These are phyloP conservation scores for Roridomyces roridus DNA, from an alignment of 768 basidiomycete species.

Conservation along the genomic window DNA sequence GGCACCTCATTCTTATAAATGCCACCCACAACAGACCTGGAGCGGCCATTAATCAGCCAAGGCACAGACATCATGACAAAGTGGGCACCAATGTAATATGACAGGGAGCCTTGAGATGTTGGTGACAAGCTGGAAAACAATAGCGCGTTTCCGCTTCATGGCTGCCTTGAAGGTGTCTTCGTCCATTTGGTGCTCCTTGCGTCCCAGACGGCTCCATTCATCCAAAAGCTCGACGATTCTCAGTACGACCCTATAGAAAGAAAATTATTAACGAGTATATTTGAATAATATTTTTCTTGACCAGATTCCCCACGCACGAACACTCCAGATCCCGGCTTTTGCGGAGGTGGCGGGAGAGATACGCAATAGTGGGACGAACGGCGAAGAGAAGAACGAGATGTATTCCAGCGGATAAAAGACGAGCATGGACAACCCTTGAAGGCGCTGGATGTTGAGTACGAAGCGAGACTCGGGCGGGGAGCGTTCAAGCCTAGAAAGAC, in stretches of 20 bases:
- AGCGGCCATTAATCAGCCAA: not conserved
- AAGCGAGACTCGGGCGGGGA: conserved; percentile 52
- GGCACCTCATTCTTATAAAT: conserved; percentile 20
- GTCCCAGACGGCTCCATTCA: conserved; percentile 6
- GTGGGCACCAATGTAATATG: conserved; percentile 20
- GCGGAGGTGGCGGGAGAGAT: conserved; percentile 7
- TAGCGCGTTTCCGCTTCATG: conserved; percentile 10
- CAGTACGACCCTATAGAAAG: conserved; percentile 11
- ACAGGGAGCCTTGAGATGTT: conserved; percentile 23
- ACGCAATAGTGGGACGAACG: conserved; percentile 18
- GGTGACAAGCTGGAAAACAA: conserved; percentile 7
- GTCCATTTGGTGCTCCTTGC: not conserved
- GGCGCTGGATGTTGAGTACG: conserved; percentile 55
- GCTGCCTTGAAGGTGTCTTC: not conserved
- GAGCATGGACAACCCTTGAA: conserved; percentile 61
- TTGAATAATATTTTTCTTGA: too few species aligned
- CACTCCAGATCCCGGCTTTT: conserved; percentile 19
- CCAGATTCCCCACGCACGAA: conserved; percentile 20
- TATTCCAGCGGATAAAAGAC: conserved; percentile 61
- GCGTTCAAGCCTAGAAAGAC: conserved; percentile 57
- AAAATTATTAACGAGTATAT: too few species aligned
- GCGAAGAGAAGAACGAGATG: conserved; percentile 52
- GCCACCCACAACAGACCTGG: conserved; percentile 21
- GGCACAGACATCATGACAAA: not conserved
- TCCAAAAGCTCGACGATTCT: conserved; percentile 7